phyloP scores from a whole-genome alignment of 306 rosid genomes.

The Glycine latifolia region DNA sequence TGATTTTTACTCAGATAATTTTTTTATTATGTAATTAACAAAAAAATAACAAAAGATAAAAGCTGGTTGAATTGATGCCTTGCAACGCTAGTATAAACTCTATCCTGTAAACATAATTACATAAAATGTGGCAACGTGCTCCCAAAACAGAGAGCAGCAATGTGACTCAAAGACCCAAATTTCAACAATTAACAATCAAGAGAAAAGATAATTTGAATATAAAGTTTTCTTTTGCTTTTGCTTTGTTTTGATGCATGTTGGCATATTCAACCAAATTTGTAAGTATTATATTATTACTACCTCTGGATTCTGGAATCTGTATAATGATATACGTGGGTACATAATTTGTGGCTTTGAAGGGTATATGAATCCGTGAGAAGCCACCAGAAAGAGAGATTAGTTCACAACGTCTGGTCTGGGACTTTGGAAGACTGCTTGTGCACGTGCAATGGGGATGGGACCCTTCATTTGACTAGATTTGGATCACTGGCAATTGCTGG shows the following conservation, averaged over 20 bases:
- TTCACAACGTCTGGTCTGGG: not conserved
- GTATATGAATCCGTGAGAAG: not conserved
- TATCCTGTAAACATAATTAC: not conserved
- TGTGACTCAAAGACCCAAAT: not conserved
- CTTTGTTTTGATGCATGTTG: not conserved
- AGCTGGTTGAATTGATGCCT: not conserved
- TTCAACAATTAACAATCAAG: not conserved
- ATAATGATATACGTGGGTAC: not conserved
- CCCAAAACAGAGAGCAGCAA: not conserved
- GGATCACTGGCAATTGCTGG: not conserved
- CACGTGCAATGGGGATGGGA: conserved; percentile 2
- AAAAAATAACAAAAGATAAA: no score
- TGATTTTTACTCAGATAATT: no score
- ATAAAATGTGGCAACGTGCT: not conserved
- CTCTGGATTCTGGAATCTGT: not conserved
- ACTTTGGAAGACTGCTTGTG: not conserved
- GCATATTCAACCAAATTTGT: not conserved
- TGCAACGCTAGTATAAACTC: not conserved
- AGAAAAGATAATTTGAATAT: not conserved
- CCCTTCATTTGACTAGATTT: not conserved
- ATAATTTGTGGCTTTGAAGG: not conserved
- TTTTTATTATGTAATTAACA: no score
- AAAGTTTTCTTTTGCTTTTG: not conserved
- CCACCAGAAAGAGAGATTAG: not conserved
- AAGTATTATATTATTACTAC: not conserved